Conservation (phyloP, 75 land plant species). For the Pinus taeda region DNA sequence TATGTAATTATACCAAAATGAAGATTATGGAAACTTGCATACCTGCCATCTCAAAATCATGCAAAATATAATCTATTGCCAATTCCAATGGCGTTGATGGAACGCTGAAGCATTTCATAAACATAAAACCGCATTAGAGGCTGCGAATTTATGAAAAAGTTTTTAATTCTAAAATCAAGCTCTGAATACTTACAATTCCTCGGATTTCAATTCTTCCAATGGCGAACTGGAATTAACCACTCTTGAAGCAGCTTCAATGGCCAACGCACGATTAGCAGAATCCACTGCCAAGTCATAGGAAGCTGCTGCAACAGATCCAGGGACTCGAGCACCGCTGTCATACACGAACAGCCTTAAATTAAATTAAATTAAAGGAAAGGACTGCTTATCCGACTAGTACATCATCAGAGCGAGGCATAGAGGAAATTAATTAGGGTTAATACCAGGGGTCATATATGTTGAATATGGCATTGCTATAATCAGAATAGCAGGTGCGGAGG, state of each 20-base stretch:
- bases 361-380: not conserved
- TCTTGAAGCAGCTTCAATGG: not conserved
- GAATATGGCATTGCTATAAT: constrained; percentile 32
- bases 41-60: constrained; percentile 87
- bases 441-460: constrained; percentile 47
- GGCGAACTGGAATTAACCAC: too few relatives aligned
- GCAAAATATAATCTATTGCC: constrained; percentile 69
- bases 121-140: too few relatives aligned
- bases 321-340: not conserved
- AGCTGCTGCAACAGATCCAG: not conserved
- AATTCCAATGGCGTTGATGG: constrained; percentile 68
- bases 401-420: too few relatives aligned
- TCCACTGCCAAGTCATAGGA: not conserved
- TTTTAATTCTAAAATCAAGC: too few relatives aligned
- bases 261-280: not conserved
- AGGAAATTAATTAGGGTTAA: not conserved
- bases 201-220: too few relatives aligned
- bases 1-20: too few relatives aligned
- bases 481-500: constrained; percentile 27
- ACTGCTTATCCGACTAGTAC: too few relatives aligned
- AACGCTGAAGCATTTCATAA: constrained; percentile 13
- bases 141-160: too few relatives aligned
- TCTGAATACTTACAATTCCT: too few relatives aligned
- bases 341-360: not conserved
- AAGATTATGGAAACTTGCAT: not conserved